Evolutionary conservation across 2,329 filamentous ascomycete species (phyloP).

Genomic region (Pseudogymnoascus verrucosus): DNA sequence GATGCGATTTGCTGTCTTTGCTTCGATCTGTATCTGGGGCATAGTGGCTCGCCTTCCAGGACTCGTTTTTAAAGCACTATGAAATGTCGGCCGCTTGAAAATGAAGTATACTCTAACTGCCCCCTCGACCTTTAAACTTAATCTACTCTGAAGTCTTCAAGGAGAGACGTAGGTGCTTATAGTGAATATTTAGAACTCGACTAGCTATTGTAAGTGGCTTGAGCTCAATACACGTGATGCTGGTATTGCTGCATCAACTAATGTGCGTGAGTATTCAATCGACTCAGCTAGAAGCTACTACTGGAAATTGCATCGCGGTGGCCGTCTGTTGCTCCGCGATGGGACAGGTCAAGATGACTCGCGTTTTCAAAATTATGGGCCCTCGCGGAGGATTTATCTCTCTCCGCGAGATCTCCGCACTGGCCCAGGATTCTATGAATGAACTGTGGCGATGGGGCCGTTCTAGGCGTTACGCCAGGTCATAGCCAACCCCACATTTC

Average conservation of each 20-base stretch:
- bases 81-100: neutral
- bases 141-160: neutral
- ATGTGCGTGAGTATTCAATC: neutral
- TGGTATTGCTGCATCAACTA: no score
- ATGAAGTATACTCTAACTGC: neutral
- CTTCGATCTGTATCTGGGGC: neutral
- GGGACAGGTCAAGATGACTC: neutral
- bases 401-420: neutral
- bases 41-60: neutral
- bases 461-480: neutral
- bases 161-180: neutral
- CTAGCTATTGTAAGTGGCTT: neutral
- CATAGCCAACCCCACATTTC: neutral
- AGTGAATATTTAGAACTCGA: neutral
- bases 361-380: neutral
- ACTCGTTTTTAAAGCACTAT: neutral
- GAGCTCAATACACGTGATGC: neutral
- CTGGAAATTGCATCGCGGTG: neutral
- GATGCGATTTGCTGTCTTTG: neutral
- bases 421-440: neutral
- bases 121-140: neutral
- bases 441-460: neutral
- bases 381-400: neutral
- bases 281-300: neutral
- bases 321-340: neutral